Percentiles rank a stretch among this genome's conserved stretches.
Evolutionary conservation across 2,329 filamentous ascomycete genomes (phyloP).

Genomic region (Pestalotiopsis sp.): DNA sequence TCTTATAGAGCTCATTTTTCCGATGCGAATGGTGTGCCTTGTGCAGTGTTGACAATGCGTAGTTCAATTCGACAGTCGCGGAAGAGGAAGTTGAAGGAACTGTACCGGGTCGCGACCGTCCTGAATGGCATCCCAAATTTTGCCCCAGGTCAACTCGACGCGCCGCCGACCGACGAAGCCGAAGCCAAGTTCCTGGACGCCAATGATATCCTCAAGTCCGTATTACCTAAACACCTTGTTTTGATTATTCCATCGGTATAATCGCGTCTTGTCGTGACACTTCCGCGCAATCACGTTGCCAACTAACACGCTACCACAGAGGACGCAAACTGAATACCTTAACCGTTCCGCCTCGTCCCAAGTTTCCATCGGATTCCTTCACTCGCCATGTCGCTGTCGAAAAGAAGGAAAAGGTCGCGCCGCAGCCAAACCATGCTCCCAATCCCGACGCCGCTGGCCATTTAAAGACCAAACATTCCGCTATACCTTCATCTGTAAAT

Average conservation of each 20-base stretch:
- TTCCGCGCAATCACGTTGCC: conserved; percentile 10
- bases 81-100: conserved; percentile 87
- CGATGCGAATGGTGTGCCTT: conserved; percentile 47
- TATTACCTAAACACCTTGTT: conserved; percentile 23
- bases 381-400: conserved; percentile 12
- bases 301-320: conserved; percentile 32
- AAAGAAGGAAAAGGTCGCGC: conserved; percentile 19
- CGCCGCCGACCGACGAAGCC: conserved; percentile 49
- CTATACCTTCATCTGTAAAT: neutral
- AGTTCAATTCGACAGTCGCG: conserved; percentile 78
- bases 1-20: conserved; percentile 49
- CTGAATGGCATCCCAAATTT: conserved; percentile 60
- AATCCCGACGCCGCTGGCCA: conserved; percentile 18
- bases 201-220: conserved; percentile 62
- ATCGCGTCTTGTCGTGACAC: conserved; percentile 14
- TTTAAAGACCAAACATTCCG: conserved; percentile 1
- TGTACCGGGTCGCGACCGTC: conserved; percentile 78
- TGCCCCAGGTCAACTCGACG: conserved; percentile 57
- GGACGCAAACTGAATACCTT: conserved; percentile 51
- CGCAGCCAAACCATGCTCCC: conserved; percentile 25
- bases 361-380: conserved; percentile 41
- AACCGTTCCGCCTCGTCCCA: conserved; percentile 50
- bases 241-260: conserved; percentile 18
- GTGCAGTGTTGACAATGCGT: conserved; percentile 42
- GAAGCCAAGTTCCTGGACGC: conserved; percentile 58